Conservation (phyloP, 768 basidiomycete genomes). For the Kwoniella sp. region DNA sequence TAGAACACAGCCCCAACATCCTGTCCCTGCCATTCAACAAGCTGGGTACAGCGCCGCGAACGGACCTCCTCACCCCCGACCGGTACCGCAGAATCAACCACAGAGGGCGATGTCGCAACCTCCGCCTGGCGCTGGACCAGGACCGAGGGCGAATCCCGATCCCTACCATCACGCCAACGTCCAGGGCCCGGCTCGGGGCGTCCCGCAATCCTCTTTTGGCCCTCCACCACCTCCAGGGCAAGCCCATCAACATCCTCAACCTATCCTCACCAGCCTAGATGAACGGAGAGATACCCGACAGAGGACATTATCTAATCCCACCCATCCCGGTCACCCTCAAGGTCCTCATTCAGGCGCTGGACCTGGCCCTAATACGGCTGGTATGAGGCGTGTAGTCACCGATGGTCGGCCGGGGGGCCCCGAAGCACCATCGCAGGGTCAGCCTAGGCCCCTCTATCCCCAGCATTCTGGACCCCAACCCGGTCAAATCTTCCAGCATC, state of each 20-base stretch:
- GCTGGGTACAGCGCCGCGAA: constrained; percentile 15
- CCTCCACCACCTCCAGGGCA: constrained; percentile 32
- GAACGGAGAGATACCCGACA: constrained; percentile 32
- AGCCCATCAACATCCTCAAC: constrained; percentile 5
- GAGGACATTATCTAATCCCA: constrained; percentile 42
- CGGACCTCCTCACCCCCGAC: constrained; percentile 6
- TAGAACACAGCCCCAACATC: constrained; percentile 23
- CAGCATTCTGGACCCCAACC: constrained; percentile 49
- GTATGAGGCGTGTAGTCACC: constrained; percentile 43
- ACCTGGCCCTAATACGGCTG: constrained; percentile 13
- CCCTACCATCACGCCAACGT: constrained; percentile 13
- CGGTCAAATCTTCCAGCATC: constrained; percentile 54
- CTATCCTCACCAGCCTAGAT: constrained; percentile 21
- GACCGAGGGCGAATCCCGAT: constrained; percentile 8
- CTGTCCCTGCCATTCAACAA: constrained; percentile 4
- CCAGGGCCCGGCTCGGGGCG: constrained; percentile 34
- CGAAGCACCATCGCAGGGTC: constrained; percentile 12
- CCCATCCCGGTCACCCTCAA: background rate
- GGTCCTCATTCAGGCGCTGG: constrained; percentile 11
- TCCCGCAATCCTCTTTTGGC: constrained; percentile 46
- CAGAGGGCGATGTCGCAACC: constrained; percentile 23
- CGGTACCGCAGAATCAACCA: constrained; percentile 18
- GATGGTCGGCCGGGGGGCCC: constrained; percentile 35
- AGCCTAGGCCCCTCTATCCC: constrained; percentile 21
- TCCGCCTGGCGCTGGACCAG: constrained; percentile 18